Evolutionary conservation across 2,329 filamentous ascomycete genomes (phyloP).

Genomic region (Knufia petricola): DNA sequence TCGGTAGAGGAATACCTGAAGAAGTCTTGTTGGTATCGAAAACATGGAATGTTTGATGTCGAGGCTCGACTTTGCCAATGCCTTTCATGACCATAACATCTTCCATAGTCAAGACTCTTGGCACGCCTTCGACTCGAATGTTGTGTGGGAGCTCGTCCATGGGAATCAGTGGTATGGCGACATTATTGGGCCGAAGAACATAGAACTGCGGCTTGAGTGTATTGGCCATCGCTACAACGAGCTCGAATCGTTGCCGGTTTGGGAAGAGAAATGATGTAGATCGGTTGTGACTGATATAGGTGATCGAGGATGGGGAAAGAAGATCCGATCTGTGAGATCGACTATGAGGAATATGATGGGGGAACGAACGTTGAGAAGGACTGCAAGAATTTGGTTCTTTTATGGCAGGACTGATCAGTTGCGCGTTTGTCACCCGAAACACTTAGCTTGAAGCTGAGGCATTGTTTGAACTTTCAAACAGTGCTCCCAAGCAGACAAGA

Average conservation of each 20-base stretch:
- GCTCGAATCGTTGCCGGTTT: neutral
- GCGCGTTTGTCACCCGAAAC: neutral
- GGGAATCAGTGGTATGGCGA: constrained; percentile 34
- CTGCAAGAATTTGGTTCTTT: neutral
- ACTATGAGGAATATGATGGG: neutral
- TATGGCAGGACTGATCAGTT: neutral
- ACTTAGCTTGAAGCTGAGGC: neutral
- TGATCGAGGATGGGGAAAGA: neutral
- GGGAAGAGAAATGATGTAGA: neutral
- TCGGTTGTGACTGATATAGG: neutral
- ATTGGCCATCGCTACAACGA: constrained; percentile 18
- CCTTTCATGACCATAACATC: constrained; percentile 37
- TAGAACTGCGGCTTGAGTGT: constrained; percentile 33
- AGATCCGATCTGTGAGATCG: neutral
- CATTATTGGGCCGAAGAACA: constrained; percentile 33
- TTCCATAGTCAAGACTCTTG: constrained; percentile 28
- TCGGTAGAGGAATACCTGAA: neutral
- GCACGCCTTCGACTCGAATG: constrained; percentile 30
- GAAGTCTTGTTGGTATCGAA: constrained; percentile 9
- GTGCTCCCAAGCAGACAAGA: neutral
- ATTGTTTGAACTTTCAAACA: neutral
- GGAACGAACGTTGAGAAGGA: neutral
- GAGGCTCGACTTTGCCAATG: constrained; percentile 28
- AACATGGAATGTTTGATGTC: constrained; percentile 29
- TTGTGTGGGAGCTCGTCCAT: constrained; percentile 36